phyloP scores from a whole-genome alignment of 345 rosid species.

The Draba incana region DNA sequence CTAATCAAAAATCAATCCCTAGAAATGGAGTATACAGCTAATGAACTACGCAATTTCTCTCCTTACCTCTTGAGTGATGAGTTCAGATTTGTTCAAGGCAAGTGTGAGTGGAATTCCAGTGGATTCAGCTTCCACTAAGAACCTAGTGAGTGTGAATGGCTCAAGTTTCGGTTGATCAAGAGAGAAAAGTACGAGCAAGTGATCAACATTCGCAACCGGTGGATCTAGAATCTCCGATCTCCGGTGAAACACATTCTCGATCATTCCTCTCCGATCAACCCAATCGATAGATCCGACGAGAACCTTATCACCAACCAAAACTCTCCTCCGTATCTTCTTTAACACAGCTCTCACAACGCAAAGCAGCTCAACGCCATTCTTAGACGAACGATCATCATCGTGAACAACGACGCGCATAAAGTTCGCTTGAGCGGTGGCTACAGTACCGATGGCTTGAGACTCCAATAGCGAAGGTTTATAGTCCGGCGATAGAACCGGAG shows the following conservation, averaged over 20 bases:
- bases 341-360: constrained; percentile 89
- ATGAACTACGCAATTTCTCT: neutral
- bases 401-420: constrained; percentile 90
- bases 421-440: constrained; percentile 92
- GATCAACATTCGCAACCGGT: constrained; percentile 92
- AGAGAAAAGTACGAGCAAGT: constrained; percentile 75
- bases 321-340: constrained; percentile 92
- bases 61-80: constrained; percentile 64
- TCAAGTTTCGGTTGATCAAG: constrained; percentile 78
- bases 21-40: neutral
- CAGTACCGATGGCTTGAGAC: constrained; percentile 84
- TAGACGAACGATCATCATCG: constrained; percentile 25
- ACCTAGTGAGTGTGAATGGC: constrained; percentile 78
- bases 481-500: constrained; percentile 66
- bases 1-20: neutral
- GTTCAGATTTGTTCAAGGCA: constrained; percentile 78
- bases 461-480: constrained; percentile 58
- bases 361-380: constrained; percentile 67
- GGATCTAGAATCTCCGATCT: constrained; percentile 69
- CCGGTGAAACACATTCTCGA: constrained; percentile 83
- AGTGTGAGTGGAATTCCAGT: constrained; percentile 77
- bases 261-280: constrained; percentile 82
- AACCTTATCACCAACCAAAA: constrained; percentile 87
- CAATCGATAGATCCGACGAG: constrained; percentile 88
- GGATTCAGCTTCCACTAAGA: constrained; percentile 89